Evolutionary conservation across 228 moss, liverwort and hornwort genomes (phyloP).

Genomic region (Sphagnum magellanicum): DNA sequence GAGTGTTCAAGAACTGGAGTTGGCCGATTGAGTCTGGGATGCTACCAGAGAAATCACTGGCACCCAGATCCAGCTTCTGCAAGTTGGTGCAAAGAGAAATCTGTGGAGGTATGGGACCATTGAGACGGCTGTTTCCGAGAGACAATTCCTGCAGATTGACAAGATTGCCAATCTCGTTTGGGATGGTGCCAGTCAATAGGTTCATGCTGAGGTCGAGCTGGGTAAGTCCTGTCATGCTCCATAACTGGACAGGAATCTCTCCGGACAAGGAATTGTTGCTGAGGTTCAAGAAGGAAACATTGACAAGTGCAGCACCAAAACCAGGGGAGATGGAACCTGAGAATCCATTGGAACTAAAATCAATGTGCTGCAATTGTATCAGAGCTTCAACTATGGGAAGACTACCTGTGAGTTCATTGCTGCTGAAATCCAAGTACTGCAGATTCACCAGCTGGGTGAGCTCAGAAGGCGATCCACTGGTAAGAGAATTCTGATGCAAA

Average conservation of each 20-base stretch:
- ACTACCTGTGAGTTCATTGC: slow-evolving; percentile 30
- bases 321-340: slow-evolving; percentile 36
- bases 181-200: slow-evolving; percentile 34
- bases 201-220: slow-evolving; percentile 45
- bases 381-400: slow-evolving; percentile 31
- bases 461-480: slow-evolving; percentile 36
- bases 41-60: slow-evolving; percentile 36
- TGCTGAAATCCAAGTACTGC: slow-evolving; percentile 23
- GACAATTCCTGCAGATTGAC: slow-evolving; percentile 26
- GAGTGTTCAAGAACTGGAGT: slow-evolving; percentile 24
- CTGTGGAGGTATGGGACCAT: slow-evolving; percentile 32
- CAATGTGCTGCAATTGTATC: slow-evolving; percentile 20
- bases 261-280: slow-evolving; percentile 43
- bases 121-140: slow-evolving; percentile 37
- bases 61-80: slow-evolving; percentile 35
- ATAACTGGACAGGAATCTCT: slow-evolving; percentile 32
- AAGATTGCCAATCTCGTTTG: slow-evolving; percentile 29
- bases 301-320: slow-evolving; percentile 13
- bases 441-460: slow-evolving; percentile 31
- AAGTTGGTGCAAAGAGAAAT: slow-evolving; percentile 20
- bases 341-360: slow-evolving; percentile 23
- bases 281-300: slow-evolving; percentile 31
- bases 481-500: slow-evolving; percentile 34
- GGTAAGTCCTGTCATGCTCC: slow-evolving; percentile 28
- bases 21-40: slow-evolving; percentile 45